Base-by-base conservation (phyloP, 2,329 filamentous ascomycete species). In the Helotiales sp. region DNA sequence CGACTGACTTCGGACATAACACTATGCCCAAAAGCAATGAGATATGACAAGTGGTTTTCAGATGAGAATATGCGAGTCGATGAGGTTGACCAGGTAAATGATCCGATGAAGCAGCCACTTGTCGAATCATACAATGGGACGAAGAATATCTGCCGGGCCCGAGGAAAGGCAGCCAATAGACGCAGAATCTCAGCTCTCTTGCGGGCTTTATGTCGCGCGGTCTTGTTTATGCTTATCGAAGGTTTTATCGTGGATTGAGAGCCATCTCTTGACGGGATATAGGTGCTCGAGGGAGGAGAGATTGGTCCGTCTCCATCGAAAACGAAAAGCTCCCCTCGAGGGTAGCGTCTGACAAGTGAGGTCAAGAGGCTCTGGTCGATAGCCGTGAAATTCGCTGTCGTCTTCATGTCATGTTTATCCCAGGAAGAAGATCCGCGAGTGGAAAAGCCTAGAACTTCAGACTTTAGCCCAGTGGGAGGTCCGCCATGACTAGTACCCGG, bases 1-100 rank as follows among this genome's bases (percentile, higher is more conserved):
- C 80, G 75, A 1, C 76, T 76, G 1, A 83, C 70, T 59, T 85
- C 79, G 12, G 76, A 77, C 75, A 84, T 84, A 51, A 78, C 80
- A 27, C 75, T 76, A 44, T 77, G 76, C 7, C 75, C 74, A 55
- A 79, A 79, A 10, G 75, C 73, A 17, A 67, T 66, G 31, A 75
- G 65, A 24, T 71, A 72, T 24, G 66, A 69, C 2, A 77, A 65
- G 27, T 75, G 74, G 31, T 70, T 69, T 52, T 67, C 67, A 27
- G 63, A 60, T 24, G 65, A 60, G 33, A 74, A 71, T 13, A 69
- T 65, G 34, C 66, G 68, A 47, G 73, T 76, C 2, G 73, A 70
- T 1, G 68, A 72, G 3, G 69, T 72, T 0, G 79, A 81, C 72
- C 81, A 82, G 2, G 76, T 69, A 54, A 84, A 81, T 5, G 57